Conservation (phyloP, 2,329 filamentous ascomycete genomes). For the Calonectria ilicicola region DNA sequence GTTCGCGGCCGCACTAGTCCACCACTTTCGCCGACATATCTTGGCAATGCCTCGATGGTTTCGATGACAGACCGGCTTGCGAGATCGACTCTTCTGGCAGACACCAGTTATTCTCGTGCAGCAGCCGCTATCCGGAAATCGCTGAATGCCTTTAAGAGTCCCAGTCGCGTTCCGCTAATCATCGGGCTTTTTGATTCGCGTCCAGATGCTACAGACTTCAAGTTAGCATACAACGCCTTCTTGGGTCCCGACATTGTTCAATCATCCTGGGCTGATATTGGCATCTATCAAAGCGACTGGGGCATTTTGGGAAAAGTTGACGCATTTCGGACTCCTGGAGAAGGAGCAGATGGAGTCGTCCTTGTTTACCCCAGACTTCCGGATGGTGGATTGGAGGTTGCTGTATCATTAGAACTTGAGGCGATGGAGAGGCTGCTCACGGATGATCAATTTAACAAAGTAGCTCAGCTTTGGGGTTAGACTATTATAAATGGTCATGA, state of each 20-base stretch:
- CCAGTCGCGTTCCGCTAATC: neutral
- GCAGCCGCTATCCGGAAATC: constrained; percentile 6
- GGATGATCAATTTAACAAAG: constrained; percentile 52
- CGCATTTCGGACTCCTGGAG: neutral
- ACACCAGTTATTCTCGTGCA: neutral
- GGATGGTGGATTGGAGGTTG: neutral
- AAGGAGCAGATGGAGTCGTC: constrained; percentile 3
- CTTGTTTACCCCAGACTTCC: neutral
- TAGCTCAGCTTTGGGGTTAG: neutral
- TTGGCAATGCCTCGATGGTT: neutral
- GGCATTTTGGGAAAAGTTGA: neutral
- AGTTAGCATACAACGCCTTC: constrained; percentile 2
- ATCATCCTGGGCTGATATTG: constrained; percentile 1
- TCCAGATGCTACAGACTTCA: constrained; percentile 6
- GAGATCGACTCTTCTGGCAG: neutral
- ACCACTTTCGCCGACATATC: neutral
- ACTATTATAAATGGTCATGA: too few relatives aligned
- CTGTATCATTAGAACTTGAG: neutral
- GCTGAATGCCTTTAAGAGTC: neutral
- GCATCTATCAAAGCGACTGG: neutral
- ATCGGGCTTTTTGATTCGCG: constrained; percentile 3
- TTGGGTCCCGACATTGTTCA: constrained; percentile 3
- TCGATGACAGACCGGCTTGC: neutral
- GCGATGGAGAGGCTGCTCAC: neutral
- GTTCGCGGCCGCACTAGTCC: neutral